Base-by-base conservation (phyloP, 768 basidiomycete genomes). In the Neoboletus magnificus region DNA sequence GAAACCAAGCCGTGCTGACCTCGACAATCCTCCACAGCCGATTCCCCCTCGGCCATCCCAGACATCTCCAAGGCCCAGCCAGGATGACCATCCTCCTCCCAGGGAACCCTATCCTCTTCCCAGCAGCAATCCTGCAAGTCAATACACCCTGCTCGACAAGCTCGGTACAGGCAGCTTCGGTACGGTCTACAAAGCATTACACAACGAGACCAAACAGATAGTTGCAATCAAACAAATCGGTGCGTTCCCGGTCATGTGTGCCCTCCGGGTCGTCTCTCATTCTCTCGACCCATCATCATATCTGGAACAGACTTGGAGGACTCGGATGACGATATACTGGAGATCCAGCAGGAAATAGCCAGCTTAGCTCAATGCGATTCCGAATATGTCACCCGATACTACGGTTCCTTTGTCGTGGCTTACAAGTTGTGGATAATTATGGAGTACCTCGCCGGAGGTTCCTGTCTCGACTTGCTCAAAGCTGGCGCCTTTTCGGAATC, bases 351-450 rank as follows among this genome's bases (percentile, higher is more conserved):
- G 71, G 97, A 99, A 72, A 99, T 99, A 61, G 91, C 94, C 20
- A 97, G 91, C 71, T 81, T 99, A 29, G 92, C 94, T 1, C 91
- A 91, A 62, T 96, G 94, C 75, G 93, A 95, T 70, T 98, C 95
- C 5, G 93, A 94, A 74, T 93, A 92, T 71, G 92, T 99, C 50
- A 98, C 97, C 40, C 81, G 89, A 44, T 98, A 98, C 71, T 98
- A 97, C 66, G 95, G 93, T 43, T 94, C 93, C 46, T 99, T 99
- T 72, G 93, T 99, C 51, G 86, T 93, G 61, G 86, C 90, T 35
- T 98, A 96, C 79, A 96, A 98, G 73, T 79, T 99, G 23, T 99
- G 97, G 97, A 99, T 99, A 67, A 77, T 99, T 66, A 98, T 99
- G 97, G 97, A 99, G 73, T 99, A 93, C 73, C 87, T 98, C 51